These are phyloP conservation scores for Geotrichum aggregatum DNA, from an alignment of 1,139 yeast species.

Conservation along the genomic window DNA sequence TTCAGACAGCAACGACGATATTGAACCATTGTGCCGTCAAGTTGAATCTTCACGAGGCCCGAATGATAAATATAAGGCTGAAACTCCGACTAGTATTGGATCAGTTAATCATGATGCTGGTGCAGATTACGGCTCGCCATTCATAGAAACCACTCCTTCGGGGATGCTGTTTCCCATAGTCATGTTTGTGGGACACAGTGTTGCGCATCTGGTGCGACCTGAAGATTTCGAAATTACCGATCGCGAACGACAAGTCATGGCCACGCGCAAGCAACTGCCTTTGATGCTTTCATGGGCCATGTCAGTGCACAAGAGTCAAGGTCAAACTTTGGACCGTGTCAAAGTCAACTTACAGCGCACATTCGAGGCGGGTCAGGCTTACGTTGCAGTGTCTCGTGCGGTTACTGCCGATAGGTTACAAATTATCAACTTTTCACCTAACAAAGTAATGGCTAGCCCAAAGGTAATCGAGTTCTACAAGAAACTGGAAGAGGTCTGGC, in stretches of 20 bases:
- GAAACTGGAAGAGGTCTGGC: slow-evolving; percentile 32
- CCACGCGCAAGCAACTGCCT: slow-evolving; percentile 60
- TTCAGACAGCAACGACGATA: no score
- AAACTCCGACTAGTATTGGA: slow-evolving; percentile 10
- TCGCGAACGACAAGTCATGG: slow-evolving; percentile 26
- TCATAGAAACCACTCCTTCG: no score
- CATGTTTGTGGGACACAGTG: slow-evolving; percentile 2
- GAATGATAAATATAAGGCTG: slow-evolving; percentile 4
- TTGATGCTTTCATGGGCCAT: slow-evolving; percentile 80
- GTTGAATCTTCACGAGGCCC: slow-evolving; percentile 9
- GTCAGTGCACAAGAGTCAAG: slow-evolving; percentile 89
- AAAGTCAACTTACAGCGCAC: slow-evolving; percentile 65
- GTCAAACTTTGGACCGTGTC: slow-evolving; percentile 79
- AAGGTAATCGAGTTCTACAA: slow-evolving; percentile 65
- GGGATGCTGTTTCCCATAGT: slow-evolving; percentile 12
- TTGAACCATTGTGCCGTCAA: slow-evolving; percentile 8
- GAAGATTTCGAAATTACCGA: slow-evolving; percentile 15
- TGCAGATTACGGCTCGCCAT: neutral
- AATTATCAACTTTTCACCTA: slow-evolving; percentile 63
- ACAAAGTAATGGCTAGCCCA: slow-evolving; percentile 58
- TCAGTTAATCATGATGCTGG: slow-evolving; percentile 1
- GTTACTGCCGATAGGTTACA: slow-evolving; percentile 69
- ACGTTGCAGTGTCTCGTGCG: slow-evolving; percentile 89
- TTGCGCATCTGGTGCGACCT: slow-evolving; percentile 1
- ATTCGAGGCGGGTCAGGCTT: slow-evolving; percentile 83